Percentiles rank a stretch among this genome's conserved stretches.
Conservation (phyloP, 2,329 filamentous ascomycete species). For the Fonsecaea pedrosoi region DNA sequence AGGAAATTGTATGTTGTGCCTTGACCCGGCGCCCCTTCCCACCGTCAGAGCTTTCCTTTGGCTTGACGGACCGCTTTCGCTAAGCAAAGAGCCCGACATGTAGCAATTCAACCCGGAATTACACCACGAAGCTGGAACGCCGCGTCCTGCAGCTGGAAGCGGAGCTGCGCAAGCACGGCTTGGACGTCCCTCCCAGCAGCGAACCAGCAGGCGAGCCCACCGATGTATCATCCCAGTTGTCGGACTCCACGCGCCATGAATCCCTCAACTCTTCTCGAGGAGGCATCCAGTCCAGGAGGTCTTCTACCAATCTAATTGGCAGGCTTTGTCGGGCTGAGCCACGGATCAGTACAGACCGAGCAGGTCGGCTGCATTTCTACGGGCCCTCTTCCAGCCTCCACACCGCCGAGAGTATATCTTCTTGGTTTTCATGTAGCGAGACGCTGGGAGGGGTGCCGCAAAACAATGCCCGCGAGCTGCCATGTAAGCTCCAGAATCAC, state of each 20-base stretch:
- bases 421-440: not conserved
- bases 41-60: not conserved
- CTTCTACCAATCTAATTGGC: not conserved
- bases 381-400: not conserved
- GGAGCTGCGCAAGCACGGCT: not conserved
- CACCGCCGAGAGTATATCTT: not conserved
- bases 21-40: too few species aligned
- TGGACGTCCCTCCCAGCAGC: not conserved
- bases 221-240: too few species aligned
- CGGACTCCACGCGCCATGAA: not conserved
- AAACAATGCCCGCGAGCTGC: not conserved
- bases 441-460: not conserved
- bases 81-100: not conserved
- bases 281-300: not conserved
- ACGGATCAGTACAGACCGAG: not conserved
- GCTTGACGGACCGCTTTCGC: too few species aligned
- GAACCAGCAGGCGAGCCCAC: not conserved
- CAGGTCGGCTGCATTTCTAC: not conserved
- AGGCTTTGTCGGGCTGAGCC: not conserved
- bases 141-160: constrained; percentile 2
- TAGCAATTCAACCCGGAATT: not conserved
- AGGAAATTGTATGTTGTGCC: not conserved
- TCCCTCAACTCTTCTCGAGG: not conserved
- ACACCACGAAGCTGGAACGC: not conserved
- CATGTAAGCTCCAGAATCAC: not conserved